A percentile compares a stretch with the other conserved stretches of the same genome.
These are phyloP conservation scores for Centaurea solstitialis DNA, from an alignment of 129 eudicot species.

Conservation along the genomic window DNA sequence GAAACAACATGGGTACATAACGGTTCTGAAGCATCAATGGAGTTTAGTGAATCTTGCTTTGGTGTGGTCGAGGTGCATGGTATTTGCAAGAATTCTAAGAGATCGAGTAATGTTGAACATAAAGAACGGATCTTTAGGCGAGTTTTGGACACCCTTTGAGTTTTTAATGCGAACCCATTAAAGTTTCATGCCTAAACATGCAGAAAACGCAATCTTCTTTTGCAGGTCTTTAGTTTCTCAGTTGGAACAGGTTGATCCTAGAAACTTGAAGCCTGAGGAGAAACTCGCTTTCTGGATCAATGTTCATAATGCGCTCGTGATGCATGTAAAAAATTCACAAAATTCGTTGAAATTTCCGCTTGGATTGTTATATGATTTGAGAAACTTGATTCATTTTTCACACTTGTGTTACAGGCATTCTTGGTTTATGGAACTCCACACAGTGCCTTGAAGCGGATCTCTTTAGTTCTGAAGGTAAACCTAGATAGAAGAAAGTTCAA, in stretches of 20 bases:
- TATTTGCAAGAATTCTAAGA: slow-evolving; percentile 41
- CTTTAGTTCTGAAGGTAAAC: slow-evolving; percentile 71
- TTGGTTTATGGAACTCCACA: slow-evolving; percentile 76
- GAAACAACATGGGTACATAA: slow-evolving; percentile 31
- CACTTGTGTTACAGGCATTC: slow-evolving; percentile 54
- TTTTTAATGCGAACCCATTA: not conserved
- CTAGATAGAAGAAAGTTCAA: no score
- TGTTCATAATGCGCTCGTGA: slow-evolving; percentile 80
- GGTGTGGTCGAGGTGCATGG: slow-evolving; percentile 55
- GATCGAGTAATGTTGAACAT: slow-evolving; percentile 51
- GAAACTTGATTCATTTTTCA: slow-evolving; percentile 11
- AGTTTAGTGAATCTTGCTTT: slow-evolving; percentile 51
- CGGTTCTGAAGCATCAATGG: slow-evolving; percentile 40
- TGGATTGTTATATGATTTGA: not conserved
- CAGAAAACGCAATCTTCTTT: not conserved
- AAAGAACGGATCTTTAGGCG: slow-evolving; percentile 59
- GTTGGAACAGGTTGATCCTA: slow-evolving; percentile 69
- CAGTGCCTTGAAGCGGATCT: slow-evolving; percentile 56
- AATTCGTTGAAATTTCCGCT: not conserved
- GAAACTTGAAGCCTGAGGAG: slow-evolving; percentile 69
- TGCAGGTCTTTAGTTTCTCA: slow-evolving; percentile 75
- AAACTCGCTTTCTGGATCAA: slow-evolving; percentile 94
- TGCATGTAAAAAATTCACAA: slow-evolving; percentile 66
- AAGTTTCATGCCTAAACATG: slow-evolving; percentile 13
- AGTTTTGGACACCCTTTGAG: slow-evolving; percentile 6